These are phyloP conservation scores for Termitomyces sp. DNA, from an alignment of 768 basidiomycete genomes.

Conservation along the genomic window DNA sequence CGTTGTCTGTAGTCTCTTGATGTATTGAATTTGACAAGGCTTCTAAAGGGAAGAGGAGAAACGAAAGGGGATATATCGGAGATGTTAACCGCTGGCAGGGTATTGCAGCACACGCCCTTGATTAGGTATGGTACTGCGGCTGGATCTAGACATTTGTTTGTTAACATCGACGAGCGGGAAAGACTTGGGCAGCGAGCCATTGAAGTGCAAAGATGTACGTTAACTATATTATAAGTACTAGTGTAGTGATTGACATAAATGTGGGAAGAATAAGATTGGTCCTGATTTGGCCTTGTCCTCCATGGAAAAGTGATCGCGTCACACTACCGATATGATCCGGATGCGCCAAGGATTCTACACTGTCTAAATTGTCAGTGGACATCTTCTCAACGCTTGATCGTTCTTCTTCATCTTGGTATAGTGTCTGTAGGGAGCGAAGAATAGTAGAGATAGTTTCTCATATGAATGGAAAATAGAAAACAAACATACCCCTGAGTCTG, in stretches of 20 bases:
- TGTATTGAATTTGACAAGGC: not conserved
- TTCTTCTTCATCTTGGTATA: not conserved
- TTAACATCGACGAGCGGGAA: not conserved
- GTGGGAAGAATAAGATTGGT: not conserved
- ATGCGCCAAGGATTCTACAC: not conserved
- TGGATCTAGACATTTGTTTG: not conserved
- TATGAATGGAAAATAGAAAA: not conserved
- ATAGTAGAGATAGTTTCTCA: not conserved
- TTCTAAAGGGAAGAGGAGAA: slow-evolving; percentile 63
- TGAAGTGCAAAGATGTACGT: not conserved
- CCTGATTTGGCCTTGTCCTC: not conserved
- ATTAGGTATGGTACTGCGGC: not conserved
- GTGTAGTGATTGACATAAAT: not conserved
- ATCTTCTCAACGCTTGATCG: too few relatives aligned
- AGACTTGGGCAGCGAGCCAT: not conserved
- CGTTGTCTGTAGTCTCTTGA: slow-evolving; percentile 16
- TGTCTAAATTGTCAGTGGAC: not conserved
- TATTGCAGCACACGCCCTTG: not conserved
- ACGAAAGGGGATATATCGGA: slow-evolving; percentile 51
- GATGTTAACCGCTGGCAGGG: slow-evolving; percentile 27
- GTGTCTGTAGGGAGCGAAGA: not conserved
- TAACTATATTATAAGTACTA: not conserved
- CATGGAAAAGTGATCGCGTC: slow-evolving; percentile 1
- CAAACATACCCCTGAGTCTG: not conserved
- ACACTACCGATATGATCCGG: not conserved